Percentiles rank a stretch among this genome's conserved stretches.
Conservation (phyloP, 2,329 filamentous ascomycete genomes). For the Monilinia vaccinii-corymbosi region DNA sequence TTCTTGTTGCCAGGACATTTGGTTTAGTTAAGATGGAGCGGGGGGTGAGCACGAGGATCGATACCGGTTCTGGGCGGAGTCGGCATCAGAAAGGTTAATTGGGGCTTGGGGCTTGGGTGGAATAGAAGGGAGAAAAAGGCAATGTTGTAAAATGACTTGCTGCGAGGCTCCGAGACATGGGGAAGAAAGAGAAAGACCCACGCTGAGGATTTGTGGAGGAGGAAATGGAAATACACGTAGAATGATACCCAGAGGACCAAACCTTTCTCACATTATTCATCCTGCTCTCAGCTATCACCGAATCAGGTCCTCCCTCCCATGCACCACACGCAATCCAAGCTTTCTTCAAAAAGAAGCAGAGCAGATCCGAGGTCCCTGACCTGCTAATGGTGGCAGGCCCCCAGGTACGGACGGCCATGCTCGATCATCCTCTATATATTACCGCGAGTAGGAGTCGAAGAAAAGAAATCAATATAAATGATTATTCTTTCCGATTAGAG, state of each 20-base stretch:
- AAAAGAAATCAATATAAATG: too few species aligned
- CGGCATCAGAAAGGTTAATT: background rate
- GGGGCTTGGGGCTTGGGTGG: background rate
- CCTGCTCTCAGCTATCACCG: background rate
- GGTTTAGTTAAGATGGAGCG: too few species aligned
- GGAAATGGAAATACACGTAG: too few species aligned
- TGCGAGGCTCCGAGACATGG: background rate
- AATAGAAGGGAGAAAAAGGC: background rate
- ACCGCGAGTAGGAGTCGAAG: too few species aligned
- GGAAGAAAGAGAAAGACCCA: background rate
- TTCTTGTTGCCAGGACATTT: constrained; percentile 90
- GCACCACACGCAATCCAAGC: background rate
- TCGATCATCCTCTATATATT: too few species aligned
- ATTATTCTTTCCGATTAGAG: too few species aligned
- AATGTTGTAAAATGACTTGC: background rate
- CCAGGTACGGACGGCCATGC: too few species aligned
- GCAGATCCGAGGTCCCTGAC: background rate
- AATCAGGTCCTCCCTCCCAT: background rate
- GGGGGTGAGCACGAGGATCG: background rate
- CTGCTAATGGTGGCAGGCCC: too few species aligned
- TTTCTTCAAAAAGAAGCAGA: background rate
- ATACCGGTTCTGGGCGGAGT: background rate
- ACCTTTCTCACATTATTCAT: background rate
- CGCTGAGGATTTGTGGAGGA: background rate
- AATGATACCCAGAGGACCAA: background rate